phyloP scores from a whole-genome alignment of 306 rosid genomes.

The Prosopis cineraria region DNA sequence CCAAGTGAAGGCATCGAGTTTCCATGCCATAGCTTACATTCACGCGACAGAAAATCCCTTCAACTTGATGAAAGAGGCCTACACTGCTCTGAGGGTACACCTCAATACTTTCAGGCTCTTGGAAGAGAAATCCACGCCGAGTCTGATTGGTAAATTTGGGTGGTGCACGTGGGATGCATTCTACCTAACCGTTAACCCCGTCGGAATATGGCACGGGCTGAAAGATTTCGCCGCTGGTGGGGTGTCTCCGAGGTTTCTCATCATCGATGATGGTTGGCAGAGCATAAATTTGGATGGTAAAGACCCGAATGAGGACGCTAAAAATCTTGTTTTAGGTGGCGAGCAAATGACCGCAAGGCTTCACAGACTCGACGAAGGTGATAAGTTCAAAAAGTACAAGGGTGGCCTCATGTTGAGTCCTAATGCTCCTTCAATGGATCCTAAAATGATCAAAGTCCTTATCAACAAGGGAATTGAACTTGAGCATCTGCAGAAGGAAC shows the following conservation, averaged over 20 bases:
- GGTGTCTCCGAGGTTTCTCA: slow-evolving; percentile 67
- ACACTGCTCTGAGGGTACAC: slow-evolving; percentile 68
- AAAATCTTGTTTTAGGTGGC: slow-evolving; percentile 75
- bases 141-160: slow-evolving; percentile 70
- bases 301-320: slow-evolving; percentile 56
- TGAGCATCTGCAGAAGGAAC: slow-evolving; percentile 55
- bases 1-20: slow-evolving; percentile 50
- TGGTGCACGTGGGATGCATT: slow-evolving; percentile 99
- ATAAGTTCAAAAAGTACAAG: slow-evolving; percentile 70
- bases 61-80: slow-evolving; percentile 80
- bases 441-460: slow-evolving; percentile 53
- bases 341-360: slow-evolving; percentile 86
- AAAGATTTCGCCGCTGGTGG: slow-evolving; percentile 65
- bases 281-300: slow-evolving; percentile 66
- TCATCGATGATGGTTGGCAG: slow-evolving; percentile 95
- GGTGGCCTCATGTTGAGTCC: slow-evolving; percentile 59
- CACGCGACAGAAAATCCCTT: slow-evolving; percentile 75
- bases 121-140: slow-evolving; percentile 76
- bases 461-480: slow-evolving; percentile 65
- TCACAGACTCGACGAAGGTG: slow-evolving; percentile 64
- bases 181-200: slow-evolving; percentile 68
- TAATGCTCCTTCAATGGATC: slow-evolving; percentile 61
- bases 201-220: slow-evolving; percentile 69
- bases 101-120: slow-evolving; percentile 69
- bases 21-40: slow-evolving; percentile 66